Percentiles rank a stretch among this genome's conserved stretches.
These are phyloP conservation scores for Prunus mume DNA, from an alignment of 306 rosid species.

Conservation along the genomic window DNA sequence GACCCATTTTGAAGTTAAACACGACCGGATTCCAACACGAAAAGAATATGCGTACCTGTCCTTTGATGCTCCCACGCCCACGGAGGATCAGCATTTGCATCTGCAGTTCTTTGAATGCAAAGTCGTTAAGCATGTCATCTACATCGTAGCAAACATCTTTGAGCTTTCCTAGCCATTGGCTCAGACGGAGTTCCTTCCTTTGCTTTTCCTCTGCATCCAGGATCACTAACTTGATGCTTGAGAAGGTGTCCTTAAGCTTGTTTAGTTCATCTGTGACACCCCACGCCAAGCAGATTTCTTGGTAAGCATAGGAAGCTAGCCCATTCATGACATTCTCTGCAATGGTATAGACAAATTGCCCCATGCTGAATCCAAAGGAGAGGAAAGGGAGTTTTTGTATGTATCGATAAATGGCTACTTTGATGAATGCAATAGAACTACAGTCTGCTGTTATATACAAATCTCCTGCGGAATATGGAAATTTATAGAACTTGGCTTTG, in stretches of 20 bases:
- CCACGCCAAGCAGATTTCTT: conserved; percentile 10
- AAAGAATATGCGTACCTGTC: conserved; percentile 17
- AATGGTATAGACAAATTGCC: neutral
- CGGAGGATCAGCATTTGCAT: neutral
- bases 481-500: neutral
- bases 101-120: conserved; percentile 11
- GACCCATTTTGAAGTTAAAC: conserved; percentile 9
- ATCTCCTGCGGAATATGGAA: neutral
- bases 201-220: conserved; percentile 27
- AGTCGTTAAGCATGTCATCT: conserved; percentile 14
- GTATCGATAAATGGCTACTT: neutral
- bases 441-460: neutral
- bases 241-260: neutral
- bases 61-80: neutral
- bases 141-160: conserved; percentile 17
- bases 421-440: neutral
- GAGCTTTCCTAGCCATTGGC: conserved; percentile 4
- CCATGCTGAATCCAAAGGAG: conserved; percentile 1
- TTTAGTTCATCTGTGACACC: conserved; percentile 9
- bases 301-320: neutral
- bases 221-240: neutral
- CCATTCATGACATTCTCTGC: neutral
- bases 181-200: neutral
- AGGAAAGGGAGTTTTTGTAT: neutral
- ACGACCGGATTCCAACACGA: conserved; percentile 16